Percentiles rank a stretch among this genome's conserved stretches.
These are phyloP conservation scores for Solanum infundibuliforme DNA, from an alignment of 257 asterid genomes.

Conservation along the genomic window DNA sequence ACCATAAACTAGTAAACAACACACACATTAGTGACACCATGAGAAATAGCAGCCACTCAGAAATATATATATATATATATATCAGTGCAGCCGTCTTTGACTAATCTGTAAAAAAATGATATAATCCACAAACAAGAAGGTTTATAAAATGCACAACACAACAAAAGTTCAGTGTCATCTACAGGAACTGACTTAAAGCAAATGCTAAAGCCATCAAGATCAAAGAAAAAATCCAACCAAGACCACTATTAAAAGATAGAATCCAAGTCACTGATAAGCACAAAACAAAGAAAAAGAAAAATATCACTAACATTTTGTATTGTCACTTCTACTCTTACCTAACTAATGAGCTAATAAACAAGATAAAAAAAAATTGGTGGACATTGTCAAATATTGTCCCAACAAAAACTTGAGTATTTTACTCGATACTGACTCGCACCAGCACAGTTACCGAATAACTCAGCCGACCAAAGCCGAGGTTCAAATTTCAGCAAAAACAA, in stretches of 20 bases:
- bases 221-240: background rate
- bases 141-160: background rate
- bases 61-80: background rate
- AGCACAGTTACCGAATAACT: background rate
- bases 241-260: background rate
- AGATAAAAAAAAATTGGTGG: background rate
- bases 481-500: background rate
- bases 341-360: background rate
- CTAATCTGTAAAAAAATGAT: background rate
- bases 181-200: background rate
- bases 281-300: background rate
- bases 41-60: background rate
- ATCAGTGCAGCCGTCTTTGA: background rate
- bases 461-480: background rate
- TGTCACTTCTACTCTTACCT: constrained; percentile 1
- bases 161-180: background rate
- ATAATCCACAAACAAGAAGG: background rate
- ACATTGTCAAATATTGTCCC: background rate
- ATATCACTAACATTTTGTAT: background rate
- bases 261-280: constrained; percentile 6
- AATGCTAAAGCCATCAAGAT: background rate
- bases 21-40: background rate
- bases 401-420: background rate
- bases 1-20: background rate
- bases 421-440: background rate